Conservation (phyloP, 306 rosid genomes). For the Begonia loranthoides region DNA sequence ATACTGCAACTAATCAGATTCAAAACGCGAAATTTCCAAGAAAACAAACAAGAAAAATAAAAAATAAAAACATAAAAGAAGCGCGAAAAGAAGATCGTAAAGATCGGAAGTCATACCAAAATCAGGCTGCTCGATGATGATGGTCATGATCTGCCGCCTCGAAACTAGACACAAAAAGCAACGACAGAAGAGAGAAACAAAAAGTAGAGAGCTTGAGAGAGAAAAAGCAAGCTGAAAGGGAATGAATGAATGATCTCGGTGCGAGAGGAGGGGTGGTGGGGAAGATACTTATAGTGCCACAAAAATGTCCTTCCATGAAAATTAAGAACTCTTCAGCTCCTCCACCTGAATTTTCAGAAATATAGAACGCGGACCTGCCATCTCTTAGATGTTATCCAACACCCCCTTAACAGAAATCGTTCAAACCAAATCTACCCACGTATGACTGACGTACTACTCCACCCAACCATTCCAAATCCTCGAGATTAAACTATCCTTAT, state of each 20-base stretch:
- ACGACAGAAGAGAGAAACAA: neutral
- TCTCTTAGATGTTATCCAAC: slow-evolving; percentile 2
- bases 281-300: slow-evolving; percentile 17
- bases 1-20: slow-evolving; percentile 7
- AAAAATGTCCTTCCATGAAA: slow-evolving; percentile 23
- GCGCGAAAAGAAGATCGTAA: neutral
- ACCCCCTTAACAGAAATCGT: slow-evolving; percentile 6
- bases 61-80: neutral
- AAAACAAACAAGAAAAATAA: neutral
- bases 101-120: neutral
- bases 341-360: slow-evolving; percentile 14
- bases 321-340: slow-evolving; percentile 30
- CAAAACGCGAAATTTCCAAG: neutral
- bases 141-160: neutral
- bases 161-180: too few species aligned
- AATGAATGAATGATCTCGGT: neutral
- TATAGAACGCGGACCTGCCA: neutral
- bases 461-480: too few species aligned
- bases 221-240: neutral
- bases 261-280: neutral
- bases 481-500: too few species aligned
- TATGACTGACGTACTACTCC: neutral
- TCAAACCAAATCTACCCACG: slow-evolving; percentile 1
- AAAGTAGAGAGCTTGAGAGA: neutral
- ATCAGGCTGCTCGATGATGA: neutral